Evolutionary conservation across 1,139 yeast species (phyloP).

Genomic region (Nakaseomyces delphensis): DNA sequence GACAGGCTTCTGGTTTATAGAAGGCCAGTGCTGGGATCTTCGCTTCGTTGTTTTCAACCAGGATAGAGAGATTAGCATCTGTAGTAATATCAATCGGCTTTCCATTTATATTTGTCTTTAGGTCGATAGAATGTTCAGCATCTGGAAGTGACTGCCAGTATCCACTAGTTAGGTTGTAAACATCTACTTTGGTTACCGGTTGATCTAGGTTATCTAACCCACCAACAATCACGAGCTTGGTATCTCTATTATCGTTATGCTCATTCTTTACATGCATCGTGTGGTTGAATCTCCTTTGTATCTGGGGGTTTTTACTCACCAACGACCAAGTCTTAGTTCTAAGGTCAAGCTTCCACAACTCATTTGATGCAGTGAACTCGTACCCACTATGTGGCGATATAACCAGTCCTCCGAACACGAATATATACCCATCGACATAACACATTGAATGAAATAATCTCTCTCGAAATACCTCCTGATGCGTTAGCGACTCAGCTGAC

Average conservation of each 20-base stretch:
- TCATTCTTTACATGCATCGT: conserved; percentile 41
- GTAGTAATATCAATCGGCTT: conserved; percentile 15
- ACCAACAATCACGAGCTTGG: conserved; percentile 53
- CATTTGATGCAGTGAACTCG: conserved; percentile 47
- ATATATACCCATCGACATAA: conserved; percentile 43
- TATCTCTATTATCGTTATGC: conserved; percentile 39
- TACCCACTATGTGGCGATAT: conserved; percentile 29
- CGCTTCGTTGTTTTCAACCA: conserved; percentile 29
- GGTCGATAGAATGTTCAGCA: conserved; percentile 12
- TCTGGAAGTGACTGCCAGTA: conserved; percentile 36
- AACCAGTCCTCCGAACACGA: conserved; percentile 54
- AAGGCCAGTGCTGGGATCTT: conserved; percentile 26
- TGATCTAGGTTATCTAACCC: conserved; percentile 44
- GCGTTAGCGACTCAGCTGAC: not conserved
- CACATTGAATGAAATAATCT: conserved; percentile 54
- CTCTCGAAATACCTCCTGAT: conserved; percentile 38
- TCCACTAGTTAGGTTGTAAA: conserved; percentile 46
- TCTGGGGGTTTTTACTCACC: conserved; percentile 38
- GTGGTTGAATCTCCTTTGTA: conserved; percentile 43
- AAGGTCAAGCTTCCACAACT: conserved; percentile 58
- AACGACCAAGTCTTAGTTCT: conserved; percentile 45
- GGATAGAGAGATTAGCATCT: conserved; percentile 23
- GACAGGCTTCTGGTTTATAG: conserved; percentile 17
- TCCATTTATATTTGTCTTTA: conserved; percentile 23
- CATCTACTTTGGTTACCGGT: conserved; percentile 38